phyloP scores from a whole-genome alignment of 257 asterid genomes.

The Solanum boliviense region DNA sequence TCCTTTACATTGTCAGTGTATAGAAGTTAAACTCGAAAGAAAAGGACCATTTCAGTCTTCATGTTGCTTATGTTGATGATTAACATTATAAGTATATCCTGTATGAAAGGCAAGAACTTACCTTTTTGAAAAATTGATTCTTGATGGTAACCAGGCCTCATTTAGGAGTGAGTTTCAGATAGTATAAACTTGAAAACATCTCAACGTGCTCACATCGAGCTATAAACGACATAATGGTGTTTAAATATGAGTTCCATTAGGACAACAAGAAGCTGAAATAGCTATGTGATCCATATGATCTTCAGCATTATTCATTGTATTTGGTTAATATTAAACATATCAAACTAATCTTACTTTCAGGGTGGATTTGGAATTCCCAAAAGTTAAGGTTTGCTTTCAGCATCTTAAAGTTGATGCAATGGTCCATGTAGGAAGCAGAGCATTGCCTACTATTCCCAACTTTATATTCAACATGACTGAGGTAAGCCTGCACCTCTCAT shows the following conservation, averaged over 20 bases:
- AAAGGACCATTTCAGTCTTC: neutral
- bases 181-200: neutral
- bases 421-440: constrained; percentile 64
- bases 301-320: neutral
- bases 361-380: constrained; percentile 52
- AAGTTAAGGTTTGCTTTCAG: constrained; percentile 58
- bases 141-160: neutral
- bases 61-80: neutral
- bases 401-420: constrained; percentile 52
- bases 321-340: neutral
- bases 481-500: constrained; percentile 21
- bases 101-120: neutral
- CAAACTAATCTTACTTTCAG: constrained; percentile 12
- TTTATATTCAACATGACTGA: constrained; percentile 59
- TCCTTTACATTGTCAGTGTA: neutral
- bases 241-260: neutral
- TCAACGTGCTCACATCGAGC: neutral
- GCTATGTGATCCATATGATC: neutral
- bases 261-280: neutral
- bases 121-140: neutral
- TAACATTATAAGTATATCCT: neutral
- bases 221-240: neutral
- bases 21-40: neutral
- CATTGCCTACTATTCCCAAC: constrained; percentile 70
- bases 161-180: neutral